Evolutionary conservation across 345 rosid genomes (phyloP).

Genomic region (Eucalyptus leucophloia): DNA sequence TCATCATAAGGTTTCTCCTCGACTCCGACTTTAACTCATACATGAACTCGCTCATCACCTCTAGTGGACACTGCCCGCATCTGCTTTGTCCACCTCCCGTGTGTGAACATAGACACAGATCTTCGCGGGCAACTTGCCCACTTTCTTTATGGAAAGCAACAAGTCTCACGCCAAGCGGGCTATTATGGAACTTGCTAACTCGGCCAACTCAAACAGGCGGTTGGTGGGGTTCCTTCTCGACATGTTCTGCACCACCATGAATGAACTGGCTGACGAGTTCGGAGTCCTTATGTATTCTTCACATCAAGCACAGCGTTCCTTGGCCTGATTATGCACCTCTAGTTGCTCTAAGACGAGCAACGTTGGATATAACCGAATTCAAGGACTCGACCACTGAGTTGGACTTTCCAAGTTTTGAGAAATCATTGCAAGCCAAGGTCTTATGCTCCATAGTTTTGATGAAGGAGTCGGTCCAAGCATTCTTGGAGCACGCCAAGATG

Average conservation of each 20-base stretch:
- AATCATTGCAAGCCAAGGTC: no score
- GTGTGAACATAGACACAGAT: neutral
- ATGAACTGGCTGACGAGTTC: slow-evolving; percentile 13
- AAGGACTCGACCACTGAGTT: no score
- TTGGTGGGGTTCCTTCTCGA: slow-evolving; percentile 11
- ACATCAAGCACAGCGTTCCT: slow-evolving; percentile 9
- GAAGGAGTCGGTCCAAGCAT: no score
- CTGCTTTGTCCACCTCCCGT: neutral
- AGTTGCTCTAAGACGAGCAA: neutral
- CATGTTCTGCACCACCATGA: slow-evolving; percentile 11
- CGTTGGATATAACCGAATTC: neutral
- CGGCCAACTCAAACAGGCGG: neutral
- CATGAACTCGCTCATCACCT: neutral
- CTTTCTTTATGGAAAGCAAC: neutral
- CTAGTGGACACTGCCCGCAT: neutral
- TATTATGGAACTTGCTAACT: neutral
- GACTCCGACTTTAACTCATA: neutral
- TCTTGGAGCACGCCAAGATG: neutral
- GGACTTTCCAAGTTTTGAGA: no score
- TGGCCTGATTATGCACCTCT: neutral
- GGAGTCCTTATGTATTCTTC: slow-evolving; percentile 12
- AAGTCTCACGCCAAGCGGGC: neutral
- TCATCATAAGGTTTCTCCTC: neutral
- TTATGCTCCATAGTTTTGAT: no score
- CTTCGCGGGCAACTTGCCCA: neutral